Conservation (phyloP, 2,329 filamentous ascomycete genomes). For the Alternaria gaisen region DNA sequence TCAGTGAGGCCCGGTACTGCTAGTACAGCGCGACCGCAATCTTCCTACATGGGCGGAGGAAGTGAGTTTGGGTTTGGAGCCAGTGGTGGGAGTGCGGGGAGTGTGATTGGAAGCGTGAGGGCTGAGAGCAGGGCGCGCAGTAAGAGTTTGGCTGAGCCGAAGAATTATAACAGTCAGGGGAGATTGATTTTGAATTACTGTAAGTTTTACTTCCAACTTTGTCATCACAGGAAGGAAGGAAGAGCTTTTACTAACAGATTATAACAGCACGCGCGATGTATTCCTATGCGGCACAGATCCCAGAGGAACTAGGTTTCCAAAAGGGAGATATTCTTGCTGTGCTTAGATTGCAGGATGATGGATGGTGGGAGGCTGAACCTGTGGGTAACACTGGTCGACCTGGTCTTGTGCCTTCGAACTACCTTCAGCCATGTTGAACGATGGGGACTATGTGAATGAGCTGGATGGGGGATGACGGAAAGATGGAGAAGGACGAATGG, state of each 20-base stretch:
- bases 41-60: constrained; percentile 54
- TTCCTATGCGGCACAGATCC: constrained; percentile 91
- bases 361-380: constrained; percentile 99
- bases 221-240: no score
- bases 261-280: constrained; percentile 86
- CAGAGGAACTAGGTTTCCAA: constrained; percentile 89
- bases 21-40: constrained; percentile 50
- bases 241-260: neutral
- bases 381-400: constrained; percentile 67
- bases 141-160: constrained; percentile 87
- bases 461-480: neutral
- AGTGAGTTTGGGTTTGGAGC: constrained; percentile 8
- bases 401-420: constrained; percentile 73
- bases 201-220: constrained; percentile 63
- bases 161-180: constrained; percentile 85
- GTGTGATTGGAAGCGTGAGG: constrained; percentile 40
- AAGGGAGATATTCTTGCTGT: constrained; percentile 94
- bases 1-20: constrained; percentile 2
- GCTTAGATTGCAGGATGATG: constrained; percentile 91
- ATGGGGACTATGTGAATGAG: neutral
- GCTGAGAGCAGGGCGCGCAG: constrained; percentile 66
- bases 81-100: constrained; percentile 19
- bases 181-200: constrained; percentile 91
- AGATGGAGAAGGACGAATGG: neutral
- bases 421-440: constrained; percentile 65